These are phyloP conservation scores for Coniella lustricola DNA, from an alignment of 2,329 filamentous ascomycete genomes.

Conservation along the genomic window DNA sequence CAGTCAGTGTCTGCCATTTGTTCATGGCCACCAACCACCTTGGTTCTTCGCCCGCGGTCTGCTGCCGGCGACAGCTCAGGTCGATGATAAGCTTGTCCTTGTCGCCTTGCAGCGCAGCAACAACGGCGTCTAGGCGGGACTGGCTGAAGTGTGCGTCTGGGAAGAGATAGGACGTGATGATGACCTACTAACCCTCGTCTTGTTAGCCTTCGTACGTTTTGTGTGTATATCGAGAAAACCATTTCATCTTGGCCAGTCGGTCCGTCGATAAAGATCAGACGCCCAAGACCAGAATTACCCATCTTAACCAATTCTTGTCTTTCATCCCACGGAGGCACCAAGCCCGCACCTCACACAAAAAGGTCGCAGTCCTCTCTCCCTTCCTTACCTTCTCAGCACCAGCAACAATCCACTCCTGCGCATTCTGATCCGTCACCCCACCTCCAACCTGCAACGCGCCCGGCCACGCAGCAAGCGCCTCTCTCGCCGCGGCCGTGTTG, in stretches of 20 bases:
- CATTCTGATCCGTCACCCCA: slow-evolving; percentile 85
- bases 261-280: too few relatives aligned
- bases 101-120: slow-evolving; percentile 66
- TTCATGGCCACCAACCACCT: slow-evolving; percentile 96
- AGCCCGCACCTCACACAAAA: too few relatives aligned
- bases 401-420: slow-evolving; percentile 73
- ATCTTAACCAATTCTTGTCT: too few relatives aligned
- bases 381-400: slow-evolving; percentile 77
- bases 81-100: slow-evolving; percentile 85
- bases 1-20: slow-evolving; percentile 96
- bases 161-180: slow-evolving; percentile 94
- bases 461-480: slow-evolving; percentile 74
- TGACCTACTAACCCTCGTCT: slow-evolving; percentile 57
- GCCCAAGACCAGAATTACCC: too few relatives aligned
- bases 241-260: too few relatives aligned
- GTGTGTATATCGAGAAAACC: too few relatives aligned
- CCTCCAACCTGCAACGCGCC: slow-evolving; percentile 81
- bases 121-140: slow-evolving; percentile 64
- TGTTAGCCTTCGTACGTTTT: neutral
- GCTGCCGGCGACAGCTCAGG: slow-evolving; percentile 77
- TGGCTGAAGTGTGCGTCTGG: slow-evolving; percentile 76
- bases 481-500: slow-evolving; percentile 71
- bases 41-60: slow-evolving; percentile 36
- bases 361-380: too few relatives aligned
- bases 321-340: too few relatives aligned